Evolutionary conservation across 108 stramenopile genomes (phyloP), one percentile per base, ranked within the genome.

Genomic region (Cyclotella choctawhatcheeana): DNA sequence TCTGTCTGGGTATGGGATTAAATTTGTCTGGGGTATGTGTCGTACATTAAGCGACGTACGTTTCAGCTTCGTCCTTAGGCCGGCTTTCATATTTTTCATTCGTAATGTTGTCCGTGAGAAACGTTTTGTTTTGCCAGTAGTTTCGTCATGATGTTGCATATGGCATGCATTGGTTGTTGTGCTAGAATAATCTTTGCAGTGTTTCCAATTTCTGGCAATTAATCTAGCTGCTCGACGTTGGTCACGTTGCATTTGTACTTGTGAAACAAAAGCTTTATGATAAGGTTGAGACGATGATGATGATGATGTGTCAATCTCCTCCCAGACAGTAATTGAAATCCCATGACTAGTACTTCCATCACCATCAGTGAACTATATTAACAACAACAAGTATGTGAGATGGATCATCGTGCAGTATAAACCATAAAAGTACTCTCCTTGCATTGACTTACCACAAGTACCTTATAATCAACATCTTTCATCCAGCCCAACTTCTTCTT

Each of bases 301-400:
- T n/a, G n/a, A n/a, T n/a, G n/a, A n/a, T n/a, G n/a, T n/a, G n/a
- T 34, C 25, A 20, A 61, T 7, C 29, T 74, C 65, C 32, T 56
- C 21, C 21, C 18, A 58, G 40, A 74, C 55, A 21, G 73, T 67
- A 34, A 74, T 74, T n/a, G 65, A 64, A 16, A 74, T 32, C n/a
- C 73, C 73, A 56, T 66, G 65, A 0, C 25, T 44, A 4, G 55
- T 35, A 0, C 20, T 26, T 17, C 73, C 73, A 44, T 55, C 24
- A 2, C 37, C 65, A 44, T 60, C 73, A 20, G 73, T 74, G 21
- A 74, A 74, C 65, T 61, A 40, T 2, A 33, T 7, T 13, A 43
- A n/a, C n/a, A 2, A 61, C 3, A 21, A 26, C 24, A 61, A 61
- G 24, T 18, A 21, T 4, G 44, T 17, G 44, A 21, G 35, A 5